A percentile compares a stretch with the other conserved stretches of the same genome.
phyloP scores from a whole-genome alignment of 73 alveolate species.

The Tetrahymena malaccensis region DNA sequence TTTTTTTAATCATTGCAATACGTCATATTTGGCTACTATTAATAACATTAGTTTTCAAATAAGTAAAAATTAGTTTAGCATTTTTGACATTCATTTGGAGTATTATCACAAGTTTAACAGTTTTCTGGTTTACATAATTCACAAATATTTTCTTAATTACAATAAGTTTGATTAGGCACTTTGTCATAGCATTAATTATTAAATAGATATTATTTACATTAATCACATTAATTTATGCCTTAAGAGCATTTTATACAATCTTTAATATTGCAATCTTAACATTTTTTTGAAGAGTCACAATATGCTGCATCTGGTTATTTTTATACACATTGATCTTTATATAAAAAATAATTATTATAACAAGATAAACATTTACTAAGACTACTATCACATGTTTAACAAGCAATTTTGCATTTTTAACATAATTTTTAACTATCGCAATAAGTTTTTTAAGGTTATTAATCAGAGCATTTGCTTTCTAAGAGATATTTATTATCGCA shows the following conservation, averaged over 20 bases:
- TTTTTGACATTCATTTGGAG: background rate
- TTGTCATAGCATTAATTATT: background rate
- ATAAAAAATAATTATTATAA: no score
- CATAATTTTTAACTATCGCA: background rate
- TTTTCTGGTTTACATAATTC: background rate
- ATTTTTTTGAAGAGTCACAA: background rate
- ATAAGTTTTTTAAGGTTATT: background rate
- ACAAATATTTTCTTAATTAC: background rate
- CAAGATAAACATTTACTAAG: background rate
- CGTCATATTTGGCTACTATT: no score
- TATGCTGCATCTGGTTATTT: background rate
- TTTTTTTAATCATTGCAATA: no score
- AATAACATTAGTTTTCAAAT: background rate
- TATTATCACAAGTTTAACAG: background rate
- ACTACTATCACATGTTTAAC: background rate
- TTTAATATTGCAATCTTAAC: background rate
- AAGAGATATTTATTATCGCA: background rate
- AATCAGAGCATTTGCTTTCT: background rate
- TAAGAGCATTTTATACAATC: background rate
- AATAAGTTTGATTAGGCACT: background rate
- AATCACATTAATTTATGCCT: background rate
- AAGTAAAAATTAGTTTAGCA: background rate
- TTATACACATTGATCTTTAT: background rate
- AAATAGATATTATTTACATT: background rate
- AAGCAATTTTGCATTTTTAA: background rate